Base-by-base conservation (phyloP, 2,329 filamentous ascomycete genomes). In the Blumeriella jaapii region DNA sequence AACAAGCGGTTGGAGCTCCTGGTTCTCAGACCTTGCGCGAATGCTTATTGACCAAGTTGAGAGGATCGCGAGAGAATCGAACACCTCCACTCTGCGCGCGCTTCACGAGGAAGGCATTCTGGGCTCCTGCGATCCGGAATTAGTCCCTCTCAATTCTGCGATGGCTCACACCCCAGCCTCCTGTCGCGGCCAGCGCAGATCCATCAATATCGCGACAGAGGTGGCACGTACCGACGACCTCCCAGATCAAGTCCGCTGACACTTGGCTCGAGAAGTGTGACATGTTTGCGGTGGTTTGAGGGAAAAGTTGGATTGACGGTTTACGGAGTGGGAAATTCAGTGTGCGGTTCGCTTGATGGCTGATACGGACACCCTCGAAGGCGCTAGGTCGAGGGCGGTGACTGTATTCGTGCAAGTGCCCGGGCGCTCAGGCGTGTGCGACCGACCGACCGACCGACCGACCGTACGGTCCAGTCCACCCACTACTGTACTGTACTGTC, bases 71-170 rank as follows among this genome's bases (percentile, higher is more conserved):
- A 54, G 89, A 96, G 74, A 98, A 86, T 67, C 83, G 82, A 55
- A 82, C 70, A 62, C 83, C 82, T 59, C 83, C 86, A 57, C 70
- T 71, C 55, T 67, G 65, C 61, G 76, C 79, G 69, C 84, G 82
- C 81, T 94, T 94, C 62, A 89, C 82, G 61, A 94, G 79, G 75
- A 71, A 94, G 61, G 84, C 68, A 70, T 93, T 94, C 69, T 85
- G 77, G 69, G 67, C 68, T 68, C 86, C 87, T 95, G 59, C 41
- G 44, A 40, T 38, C 22, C 41, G 36, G 42, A 42, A n/a, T n/a
- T n/a, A n/a, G n/a, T n/a, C n/a, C n/a, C n/a, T n/a, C n/a, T n/a
- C n/a, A n/a, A n/a, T n/a, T n/a, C n/a, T n/a, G n/a, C n/a, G n/a
- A n/a, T n/a, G n/a, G n/a, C n/a, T n/a, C n/a, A n/a, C n/a, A n/a